A percentile compares a stretch with the other conserved stretches of the same genome.
Conservation (phyloP, 169 alveolate genomes). For the Theileria annulata region DNA sequence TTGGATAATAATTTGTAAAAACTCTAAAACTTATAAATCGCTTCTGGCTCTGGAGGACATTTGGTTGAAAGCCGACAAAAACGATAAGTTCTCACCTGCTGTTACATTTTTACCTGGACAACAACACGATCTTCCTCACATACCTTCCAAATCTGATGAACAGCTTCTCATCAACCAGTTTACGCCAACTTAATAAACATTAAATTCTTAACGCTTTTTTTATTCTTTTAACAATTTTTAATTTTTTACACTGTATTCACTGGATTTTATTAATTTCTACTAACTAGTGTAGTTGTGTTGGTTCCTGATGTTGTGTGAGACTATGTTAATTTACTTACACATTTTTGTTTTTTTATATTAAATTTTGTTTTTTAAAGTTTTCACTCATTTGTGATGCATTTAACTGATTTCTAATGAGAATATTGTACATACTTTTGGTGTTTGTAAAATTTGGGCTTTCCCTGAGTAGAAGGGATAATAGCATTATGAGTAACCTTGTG, state of each 20-base stretch:
- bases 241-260: too few species aligned
- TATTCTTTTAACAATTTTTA: too few species aligned
- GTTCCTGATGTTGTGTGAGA: slow-evolving; percentile 2
- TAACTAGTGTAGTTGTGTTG: background rate
- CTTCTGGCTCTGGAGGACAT: slow-evolving; percentile 26
- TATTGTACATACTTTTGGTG: background rate
- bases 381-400: background rate
- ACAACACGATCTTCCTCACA: slow-evolving; percentile 30
- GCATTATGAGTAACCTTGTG: slow-evolving; percentile 39
- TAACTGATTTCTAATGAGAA: background rate
- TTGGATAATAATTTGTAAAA: slow-evolving; percentile 25
- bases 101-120: slow-evolving; percentile 59
- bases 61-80: slow-evolving; percentile 28
- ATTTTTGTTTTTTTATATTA: background rate
- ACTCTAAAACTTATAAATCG: slow-evolving; percentile 19
- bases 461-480: slow-evolving; percentile 35
- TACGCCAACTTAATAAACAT: background rate
- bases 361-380: background rate
- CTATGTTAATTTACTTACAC: slow-evolving; percentile 16
- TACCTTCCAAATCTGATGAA: slow-evolving; percentile 59
- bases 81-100: slow-evolving; percentile 6
- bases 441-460: background rate
- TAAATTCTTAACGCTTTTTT: background rate
- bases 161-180: slow-evolving; percentile 26
- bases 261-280: background rate